Conservation (phyloP, 192 early-diverging fungal genomes). For the Paraglomus occultum region DNA sequence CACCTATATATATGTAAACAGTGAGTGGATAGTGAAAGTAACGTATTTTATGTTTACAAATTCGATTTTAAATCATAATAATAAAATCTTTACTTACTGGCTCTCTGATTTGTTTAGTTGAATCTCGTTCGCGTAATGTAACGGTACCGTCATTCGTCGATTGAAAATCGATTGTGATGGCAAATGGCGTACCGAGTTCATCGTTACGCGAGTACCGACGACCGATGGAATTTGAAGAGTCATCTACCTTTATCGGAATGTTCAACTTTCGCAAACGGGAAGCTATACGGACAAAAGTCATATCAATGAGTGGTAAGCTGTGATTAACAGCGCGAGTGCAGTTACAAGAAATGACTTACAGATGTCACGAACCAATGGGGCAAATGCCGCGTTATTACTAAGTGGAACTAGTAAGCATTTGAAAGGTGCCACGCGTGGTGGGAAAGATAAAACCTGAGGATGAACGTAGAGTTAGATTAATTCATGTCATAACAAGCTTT, state of each 20-base stretch:
- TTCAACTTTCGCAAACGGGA: conserved; percentile 68
- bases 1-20: conserved; percentile 28
- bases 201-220: conserved; percentile 97
- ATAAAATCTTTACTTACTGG: too few relatives aligned
- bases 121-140: conserved; percentile 95
- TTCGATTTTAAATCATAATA: too few relatives aligned
- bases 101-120: conserved; percentile 92
- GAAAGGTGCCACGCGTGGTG: conserved; percentile 87
- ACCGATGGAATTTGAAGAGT: conserved; percentile 86
- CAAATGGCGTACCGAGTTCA: conserved; percentile 97
- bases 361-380: conserved; percentile 59
- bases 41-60: neutral
- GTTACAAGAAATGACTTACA: conserved; percentile 30
- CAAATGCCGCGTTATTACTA: conserved; percentile 76
- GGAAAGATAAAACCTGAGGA: conserved; percentile 84
- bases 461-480: neutral
- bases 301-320: neutral
- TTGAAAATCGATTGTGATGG: conserved; percentile 97
- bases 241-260: conserved; percentile 85
- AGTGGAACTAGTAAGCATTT: conserved; percentile 93
- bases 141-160: conserved; percentile 91
- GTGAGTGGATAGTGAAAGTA: neutral
- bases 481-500: neutral
- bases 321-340: neutral
- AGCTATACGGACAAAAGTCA: conserved; percentile 43